Base-by-base conservation (phyloP, 1,284 basidiomycete genomes). In the Tylopilus sp. region DNA sequence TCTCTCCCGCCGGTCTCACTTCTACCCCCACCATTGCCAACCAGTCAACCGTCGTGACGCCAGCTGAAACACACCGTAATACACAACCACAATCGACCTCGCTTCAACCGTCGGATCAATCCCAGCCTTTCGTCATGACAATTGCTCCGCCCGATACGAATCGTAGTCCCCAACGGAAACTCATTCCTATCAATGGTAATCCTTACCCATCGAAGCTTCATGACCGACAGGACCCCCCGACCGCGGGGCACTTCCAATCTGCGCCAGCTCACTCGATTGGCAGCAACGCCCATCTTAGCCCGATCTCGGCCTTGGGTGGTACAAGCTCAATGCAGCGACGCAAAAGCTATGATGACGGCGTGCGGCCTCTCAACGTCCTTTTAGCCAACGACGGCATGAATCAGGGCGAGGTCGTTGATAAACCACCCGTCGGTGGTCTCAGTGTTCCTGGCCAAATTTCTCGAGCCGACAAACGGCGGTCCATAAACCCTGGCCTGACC, bases 261-360 rank as follows among this genome's bases (percentile, higher is more conserved):
- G 49, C 65, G 8, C 53, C 61, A 11, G 34, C 56, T 12, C 51
- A 54, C 37, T 16, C 50, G 19, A 18, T 41, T 18, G 4, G 12
- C 40, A 40, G 4, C 21, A 31, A n/a, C 13, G 44, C 58, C 21
- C 63, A 55, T 26, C 56, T 67, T 28, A 56, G 45, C 43, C 63
- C 66, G 11, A 21, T n/a, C 19, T 51, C 55, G 5, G 42, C 45
- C 39, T 48, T 41, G 25, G 49, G 38, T 7, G 29, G 19, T 6
- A 21, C 38, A 2, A 15, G 29, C 51, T 43, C 50, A 31, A 58
- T 67, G 52, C 71, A 64, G 40, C 73, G 78, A 34, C 71, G 79
- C 39, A 79, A 75, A 57, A 84, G 79, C 56, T 81, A 77, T 51
- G 82, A 86, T 53, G 79, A 81, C 49, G 75, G 79, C 36, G 69